A percentile compares a stretch with the other conserved stretches of the same genome.
Evolutionary conservation across 371 early-diverging fungal species (phyloP).

Genomic region (Sanchytrium tribonematis): DNA sequence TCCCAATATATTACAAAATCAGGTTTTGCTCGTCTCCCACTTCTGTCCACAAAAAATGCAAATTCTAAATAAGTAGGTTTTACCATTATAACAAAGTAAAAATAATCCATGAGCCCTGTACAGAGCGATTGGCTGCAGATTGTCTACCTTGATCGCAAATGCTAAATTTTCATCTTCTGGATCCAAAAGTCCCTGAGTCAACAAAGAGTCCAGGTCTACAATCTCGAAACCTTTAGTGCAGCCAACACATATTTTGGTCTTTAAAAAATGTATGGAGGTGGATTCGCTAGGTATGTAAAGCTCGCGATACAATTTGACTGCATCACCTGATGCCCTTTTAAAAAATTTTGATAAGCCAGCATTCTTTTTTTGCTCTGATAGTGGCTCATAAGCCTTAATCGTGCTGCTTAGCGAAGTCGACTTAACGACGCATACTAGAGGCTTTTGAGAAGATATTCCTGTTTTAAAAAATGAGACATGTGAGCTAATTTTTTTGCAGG

Average conservation of each 20-base stretch:
- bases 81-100: conserved; percentile 60
- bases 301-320: conserved; percentile 34
- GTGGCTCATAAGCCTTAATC: conserved; percentile 39
- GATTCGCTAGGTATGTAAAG: conserved; percentile 67
- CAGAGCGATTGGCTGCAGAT: conserved; percentile 39
- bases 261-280: conserved; percentile 42
- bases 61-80: conserved; percentile 23
- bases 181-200: conserved; percentile 47
- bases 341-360: neutral
- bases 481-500: conserved; percentile 35
- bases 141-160: conserved; percentile 39
- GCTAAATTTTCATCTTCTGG: conserved; percentile 43
- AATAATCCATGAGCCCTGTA: conserved; percentile 44
- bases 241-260: conserved; percentile 49
- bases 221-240: conserved; percentile 71
- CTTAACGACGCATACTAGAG: conserved; percentile 43
- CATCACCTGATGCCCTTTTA: conserved; percentile 11
- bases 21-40: conserved; percentile 38
- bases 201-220: conserved; percentile 47
- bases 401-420: conserved; percentile 31
- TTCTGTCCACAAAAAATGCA: conserved; percentile 59
- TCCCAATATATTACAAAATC: conserved; percentile 38
- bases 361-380: conserved; percentile 20
- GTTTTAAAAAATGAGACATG: conserved; percentile 53
- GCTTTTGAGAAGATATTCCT: conserved; percentile 35